Base-by-base conservation (phyloP, 208 protist species). In the Tritrichomonas musculus region DNA sequence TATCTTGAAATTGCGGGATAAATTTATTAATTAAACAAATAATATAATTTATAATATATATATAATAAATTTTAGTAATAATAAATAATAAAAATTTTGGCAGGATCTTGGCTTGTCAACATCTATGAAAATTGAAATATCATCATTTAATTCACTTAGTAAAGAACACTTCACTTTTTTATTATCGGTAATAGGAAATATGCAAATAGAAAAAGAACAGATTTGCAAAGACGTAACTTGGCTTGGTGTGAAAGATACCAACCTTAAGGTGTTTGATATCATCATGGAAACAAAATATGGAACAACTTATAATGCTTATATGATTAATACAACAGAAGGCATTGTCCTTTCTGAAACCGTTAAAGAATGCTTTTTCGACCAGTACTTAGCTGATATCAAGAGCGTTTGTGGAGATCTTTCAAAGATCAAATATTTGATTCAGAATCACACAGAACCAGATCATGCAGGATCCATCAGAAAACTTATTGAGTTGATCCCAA, bases 371-470 rank as follows among this genome's bases (percentile, higher is more conserved):
- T 88, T 60, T 27, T 88, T 88, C 9, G 77, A 88, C 20, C 17
- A 53, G 36, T 88, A 88, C 27, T 3, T 88, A 57, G 44, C 33
- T n/a, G 44, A 88, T 33, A 20, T 88, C 27, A 88, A 88, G 27
- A 33, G n/a, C 8, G 47, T 88, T 20, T 39, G 53, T 57, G 77
- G 77, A 4, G 77, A 88, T 57, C 44, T 88, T 30, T 47, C 33
- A 4, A 88, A 88, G 5, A 88, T 88, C 30, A 88, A 88, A 49
- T 88, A 88, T 57, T 57, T 88, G 47, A 88, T 88, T 17, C 53
- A 41, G 33, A 88, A 88, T 39, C 77, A 88, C 47, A 88, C 77
- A 88, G 77, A 88, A 88, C 73, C 73, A 82, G 73, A 82, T 50
- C 73, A 82, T 30, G 33, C 73, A 8, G 73, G 73, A 30, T 82